A percentile compares a stretch with the other conserved stretches of the same genome.
Evolutionary conservation across 495 filamentous ascomycete genomes (phyloP).

Genomic region (Xylaria acuta): DNA sequence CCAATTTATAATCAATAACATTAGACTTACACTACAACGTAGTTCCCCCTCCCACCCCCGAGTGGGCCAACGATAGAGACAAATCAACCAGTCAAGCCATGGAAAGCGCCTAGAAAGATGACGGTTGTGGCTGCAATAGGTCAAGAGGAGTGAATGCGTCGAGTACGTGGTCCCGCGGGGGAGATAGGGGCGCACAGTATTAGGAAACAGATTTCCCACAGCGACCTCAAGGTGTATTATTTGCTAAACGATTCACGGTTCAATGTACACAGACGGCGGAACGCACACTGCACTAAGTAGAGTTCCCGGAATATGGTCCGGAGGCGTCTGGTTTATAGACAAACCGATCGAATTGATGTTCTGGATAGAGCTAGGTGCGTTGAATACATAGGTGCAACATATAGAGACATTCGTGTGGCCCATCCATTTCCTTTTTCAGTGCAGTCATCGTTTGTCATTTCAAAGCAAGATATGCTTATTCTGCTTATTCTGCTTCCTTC

Average conservation of each 20-base stretch:
- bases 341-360: constrained; percentile 3
- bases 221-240: constrained; percentile 14
- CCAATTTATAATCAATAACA: constrained; percentile 31
- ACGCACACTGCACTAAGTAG: constrained; percentile 12
- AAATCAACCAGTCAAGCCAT: neutral
- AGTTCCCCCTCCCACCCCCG: neutral
- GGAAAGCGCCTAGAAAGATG: neutral
- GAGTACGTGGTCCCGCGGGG: neutral
- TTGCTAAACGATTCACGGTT: constrained; percentile 20
- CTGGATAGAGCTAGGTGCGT: constrained; percentile 7
- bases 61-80: neutral
- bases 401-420: neutral
- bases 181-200: neutral
- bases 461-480: no score
- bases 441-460: neutral
- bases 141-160: neutral
- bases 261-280: constrained; percentile 14
- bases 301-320: neutral
- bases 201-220: neutral
- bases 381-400: neutral
- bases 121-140: neutral
- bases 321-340: constrained; percentile 22
- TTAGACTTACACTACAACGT: constrained; percentile 31
- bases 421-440: neutral
- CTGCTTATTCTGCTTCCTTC: no score